Conservation (phyloP, 164 flowering plant genomes). For the Malania oleifera region DNA sequence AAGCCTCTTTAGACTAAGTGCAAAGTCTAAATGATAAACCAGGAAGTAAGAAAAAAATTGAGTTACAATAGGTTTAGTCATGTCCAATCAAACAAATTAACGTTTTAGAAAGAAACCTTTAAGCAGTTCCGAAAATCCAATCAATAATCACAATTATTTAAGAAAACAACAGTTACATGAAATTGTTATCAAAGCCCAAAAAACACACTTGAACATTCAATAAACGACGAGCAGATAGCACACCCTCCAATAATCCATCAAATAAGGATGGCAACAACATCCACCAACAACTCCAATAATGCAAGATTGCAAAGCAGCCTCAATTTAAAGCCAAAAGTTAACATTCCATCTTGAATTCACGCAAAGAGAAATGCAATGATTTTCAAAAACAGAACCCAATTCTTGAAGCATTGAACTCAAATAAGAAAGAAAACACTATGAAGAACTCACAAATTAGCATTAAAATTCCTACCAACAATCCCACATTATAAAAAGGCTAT, state of each 20-base stretch:
- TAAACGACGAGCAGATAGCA: too few species aligned
- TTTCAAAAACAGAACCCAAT: conserved; percentile 1
- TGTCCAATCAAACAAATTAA: too few species aligned
- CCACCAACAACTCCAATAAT: not conserved
- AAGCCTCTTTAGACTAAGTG: too few species aligned
- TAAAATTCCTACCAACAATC: not conserved
- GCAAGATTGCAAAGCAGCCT: not conserved
- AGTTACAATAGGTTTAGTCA: too few species aligned
- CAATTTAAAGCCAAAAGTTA: not conserved
- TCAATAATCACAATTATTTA: too few species aligned
- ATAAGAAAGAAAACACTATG: not conserved
- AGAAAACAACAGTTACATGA: too few species aligned
- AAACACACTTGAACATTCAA: too few species aligned
- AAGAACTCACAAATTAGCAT: not conserved
- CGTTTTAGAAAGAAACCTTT: too few species aligned
- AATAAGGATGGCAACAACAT: not conserved
- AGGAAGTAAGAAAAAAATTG: too few species aligned
- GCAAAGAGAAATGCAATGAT: not conserved
- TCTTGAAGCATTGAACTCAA: not conserved
- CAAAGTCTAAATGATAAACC: too few species aligned
- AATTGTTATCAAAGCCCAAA: too few species aligned
- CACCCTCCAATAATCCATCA: not conserved
- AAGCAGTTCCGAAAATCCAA: too few species aligned
- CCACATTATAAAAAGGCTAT: conserved; percentile 6
- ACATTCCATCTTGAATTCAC: not conserved